Evolutionary conservation across 331 rosid genomes (phyloP), one percentile per base, ranked within the genome.

Genomic region (Quercus tomentella): DNA sequence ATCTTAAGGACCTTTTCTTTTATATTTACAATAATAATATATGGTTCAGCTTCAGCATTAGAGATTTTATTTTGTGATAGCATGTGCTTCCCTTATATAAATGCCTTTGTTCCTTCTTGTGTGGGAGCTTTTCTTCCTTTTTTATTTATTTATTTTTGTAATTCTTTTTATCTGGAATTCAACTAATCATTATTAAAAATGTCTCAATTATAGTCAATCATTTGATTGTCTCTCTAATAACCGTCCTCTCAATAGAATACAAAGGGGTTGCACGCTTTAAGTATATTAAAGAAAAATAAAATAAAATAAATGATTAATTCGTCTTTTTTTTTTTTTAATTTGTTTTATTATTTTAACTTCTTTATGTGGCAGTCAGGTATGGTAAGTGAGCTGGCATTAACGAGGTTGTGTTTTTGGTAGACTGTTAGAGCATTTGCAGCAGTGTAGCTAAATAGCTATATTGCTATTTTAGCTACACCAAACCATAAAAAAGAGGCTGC

Each of bases 151-250:
- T n/a, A n/a, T 76, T 76, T 81, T 58, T 56, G 52, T 58, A 2
- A 41, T 41, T 41, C 45, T 75, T 74, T 57, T 62, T 73, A 72
- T 61, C 49, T 69, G 16, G 52, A 72, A 41, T 41, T 41, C 45
- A 41, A 41, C 12, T 41, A 37, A 67, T 76, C 71, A 70, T 85
- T 70, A 65, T 77, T 83, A 83, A 85, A 83, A 82, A 87, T 80
- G 76, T 85, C 37, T 62, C 85, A 82, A 82, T 89, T 89, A 68
- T 86, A 68, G 56, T 79, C 88, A 86, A 86, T 86, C 89, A 86
- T 91, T 66, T 82, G 86, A 58, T 81, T 78, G 72, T 43, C 75
- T 85, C 83, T 49, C 80, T 74, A 30, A 67, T 83, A 66, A 79
- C 75, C 74, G 60, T 75, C 37, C 23, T 73, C 82, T 82, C n/a